phyloP scores from a whole-genome alignment of 257 asterid species.

The Solanum dulcamara region DNA sequence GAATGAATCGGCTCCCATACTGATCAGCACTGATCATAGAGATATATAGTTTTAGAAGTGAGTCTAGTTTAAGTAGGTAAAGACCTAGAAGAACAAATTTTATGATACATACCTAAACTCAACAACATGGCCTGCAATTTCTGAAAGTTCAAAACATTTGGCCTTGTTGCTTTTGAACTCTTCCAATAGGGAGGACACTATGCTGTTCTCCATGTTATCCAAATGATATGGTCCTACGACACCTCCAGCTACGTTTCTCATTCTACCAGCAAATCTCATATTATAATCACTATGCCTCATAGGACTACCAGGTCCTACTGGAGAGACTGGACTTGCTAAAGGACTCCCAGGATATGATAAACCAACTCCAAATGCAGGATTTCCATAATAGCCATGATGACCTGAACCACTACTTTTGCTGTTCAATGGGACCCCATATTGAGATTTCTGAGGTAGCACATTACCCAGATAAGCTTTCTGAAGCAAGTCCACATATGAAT shows the following conservation, averaged over 20 bases:
- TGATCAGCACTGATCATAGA: constrained; percentile 61
- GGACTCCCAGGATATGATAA: constrained; percentile 87
- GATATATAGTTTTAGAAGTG: not conserved
- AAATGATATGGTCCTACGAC: constrained; percentile 74
- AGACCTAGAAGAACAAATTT: not conserved
- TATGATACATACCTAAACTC: constrained; percentile 62
- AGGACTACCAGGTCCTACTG: constrained; percentile 75
- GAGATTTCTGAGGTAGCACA: constrained; percentile 63
- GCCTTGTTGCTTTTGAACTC: constrained; percentile 94
- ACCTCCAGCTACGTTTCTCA: constrained; percentile 64
- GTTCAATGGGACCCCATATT: constrained; percentile 47
- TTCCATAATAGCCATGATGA: constrained; percentile 73
- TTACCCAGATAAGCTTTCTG: constrained; percentile 78
- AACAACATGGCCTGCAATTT: constrained; percentile 85
- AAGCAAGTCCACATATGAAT: constrained; percentile 62
- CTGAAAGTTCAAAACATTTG: constrained; percentile 78
- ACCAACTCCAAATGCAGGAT: constrained; percentile 52
- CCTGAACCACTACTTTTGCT: constrained; percentile 39
- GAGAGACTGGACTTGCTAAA: constrained; percentile 54
- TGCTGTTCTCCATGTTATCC: constrained; percentile 60
- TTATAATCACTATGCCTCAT: constrained; percentile 68
- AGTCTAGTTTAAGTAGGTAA: constrained; percentile 1
- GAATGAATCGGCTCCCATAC: constrained; percentile 96
- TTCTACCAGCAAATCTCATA: constrained; percentile 51
- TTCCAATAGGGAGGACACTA: constrained; percentile 66